Base-by-base conservation (phyloP, 345 rosid species). In the Cardamine occulta region DNA sequence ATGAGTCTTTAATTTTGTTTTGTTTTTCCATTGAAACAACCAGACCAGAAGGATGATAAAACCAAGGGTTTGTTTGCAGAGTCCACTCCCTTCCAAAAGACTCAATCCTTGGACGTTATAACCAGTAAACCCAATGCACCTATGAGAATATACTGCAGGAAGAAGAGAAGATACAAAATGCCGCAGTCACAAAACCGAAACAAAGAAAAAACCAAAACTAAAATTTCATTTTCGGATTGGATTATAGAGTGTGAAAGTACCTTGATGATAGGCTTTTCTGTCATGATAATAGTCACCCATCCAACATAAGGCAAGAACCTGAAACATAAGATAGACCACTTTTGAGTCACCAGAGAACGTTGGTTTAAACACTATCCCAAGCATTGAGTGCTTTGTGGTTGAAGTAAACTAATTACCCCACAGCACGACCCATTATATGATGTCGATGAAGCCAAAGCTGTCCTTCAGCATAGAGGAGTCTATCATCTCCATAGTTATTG, bases 261-360 rank as follows among this genome's bases (percentile, higher is more conserved):
- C 97, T 94, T 90, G 74, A 94, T 83, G 66, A 94, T 80, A 32
- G 98, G 98, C 63, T 94, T 91, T 67, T 94, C 98, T 2, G 98
- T 94, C 95, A 94, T 94, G 54, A 94, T 81, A 34, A 94, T 94
- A n/a, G 98, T 94, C 60, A 88, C 93, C 97, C 97, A 94, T 52
- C 97, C 98, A 28, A 88, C 96, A 64, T 90, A 88, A 42, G 97
- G 97, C 74, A 91, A 77, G 82, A 90, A 91, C 74, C 98, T 93
- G 79, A 78, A 77, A 67, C 15, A 77, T 9, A 26, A 49, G 10
- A 77, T 12, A 60, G 3, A 55, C 11, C 28, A 6, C 1, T 57
- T 39, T 21, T 63, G 37, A 68, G 66, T 49, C 3, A 8, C 15
- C 5, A 56, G 49, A 53, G 47, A 28, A 28, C 40, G 8, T 71